A percentile compares a stretch with the other conserved stretches of the same genome.
These are phyloP conservation scores for Massospora cicadina DNA, from an alignment of 371 early-diverging fungal species.

Conservation along the genomic window DNA sequence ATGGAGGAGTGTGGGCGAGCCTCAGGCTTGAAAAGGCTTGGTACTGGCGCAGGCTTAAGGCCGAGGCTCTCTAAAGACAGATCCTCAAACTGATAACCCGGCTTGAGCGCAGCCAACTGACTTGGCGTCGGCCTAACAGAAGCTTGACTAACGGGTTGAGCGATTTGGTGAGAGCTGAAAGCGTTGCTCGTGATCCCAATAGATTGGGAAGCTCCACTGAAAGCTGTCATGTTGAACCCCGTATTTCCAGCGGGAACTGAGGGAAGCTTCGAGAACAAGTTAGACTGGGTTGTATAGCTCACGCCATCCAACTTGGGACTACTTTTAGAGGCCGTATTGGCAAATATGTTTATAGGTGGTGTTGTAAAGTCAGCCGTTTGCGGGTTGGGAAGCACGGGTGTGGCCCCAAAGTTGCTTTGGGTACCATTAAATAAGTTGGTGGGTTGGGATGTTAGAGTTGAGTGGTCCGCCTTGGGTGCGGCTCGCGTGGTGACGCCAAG, in stretches of 20 bases:
- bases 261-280: neutral
- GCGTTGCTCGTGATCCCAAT: neutral
- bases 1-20: neutral
- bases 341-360: neutral
- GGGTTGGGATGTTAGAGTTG: neutral
- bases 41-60: neutral
- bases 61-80: neutral
- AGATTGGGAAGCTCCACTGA: neutral
- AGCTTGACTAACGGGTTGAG: neutral
- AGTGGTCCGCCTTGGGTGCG: neutral
- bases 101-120: no score
- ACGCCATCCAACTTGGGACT: no score
- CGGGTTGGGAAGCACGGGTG: neutral
- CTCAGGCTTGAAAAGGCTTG: neutral
- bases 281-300: neutral
- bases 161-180: neutral
- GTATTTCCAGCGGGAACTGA: no score
- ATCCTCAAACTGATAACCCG: constrained; percentile 6
- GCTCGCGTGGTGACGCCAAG: neutral
- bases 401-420: no score
- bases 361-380: neutral
- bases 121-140: neutral
- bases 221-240: neutral
- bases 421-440: neutral
- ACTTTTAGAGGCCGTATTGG: neutral